Base-by-base conservation (phyloP, 78 protist species). In the Chrysochromulina parva region DNA sequence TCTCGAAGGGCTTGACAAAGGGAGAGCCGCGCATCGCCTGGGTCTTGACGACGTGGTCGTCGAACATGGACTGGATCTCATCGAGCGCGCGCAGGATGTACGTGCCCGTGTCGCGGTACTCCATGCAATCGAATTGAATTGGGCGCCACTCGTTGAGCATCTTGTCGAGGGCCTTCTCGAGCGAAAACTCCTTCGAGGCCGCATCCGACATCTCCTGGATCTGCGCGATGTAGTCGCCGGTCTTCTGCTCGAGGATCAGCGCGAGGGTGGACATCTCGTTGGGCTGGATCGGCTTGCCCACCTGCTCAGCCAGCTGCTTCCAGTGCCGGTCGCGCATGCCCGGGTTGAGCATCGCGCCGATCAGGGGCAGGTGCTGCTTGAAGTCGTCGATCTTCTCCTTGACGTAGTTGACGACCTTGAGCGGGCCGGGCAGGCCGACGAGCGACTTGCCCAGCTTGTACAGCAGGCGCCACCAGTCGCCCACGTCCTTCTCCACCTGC, bases 101-200 rank as follows among this genome's bases (percentile, higher is more conserved):
- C 48, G 96, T 93, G n/a, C 91, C 90, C 26, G 93, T 60, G 62
- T n/a, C 62, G 10, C 48, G 38, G 91, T 94, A 94, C 47, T 69
- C 74, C 48, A 38, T 55, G 48, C 91, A 9, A 28, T 82, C 90
- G 28, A 95, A 92, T 52, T 26, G 4, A 50, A 95, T 2, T 17
- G 73, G 85, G 74, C 88, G 2, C 98, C 97, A 95, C 78, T 93
- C 97, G 52, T 4, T 60, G 47, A 52, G 1, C 98, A 97, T 97
- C 55, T 89, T 59, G 55, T 48, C 91, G n/a, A 96, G 94, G 0
- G 96, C 59, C 67, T 86, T 90, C 89, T 95, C 96, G 60, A 96
- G 95, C 20, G 78, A 0, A 88, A 14, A 91, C 88, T 96, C 98
- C 81, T 94, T 93, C 3, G 90, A 47, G 14, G 96, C 98, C 7